Evolutionary conservation across 768 basidiomycete species (phyloP), one percentile per base, ranked within the genome.

Genomic region (Tulasnella sp.): DNA sequence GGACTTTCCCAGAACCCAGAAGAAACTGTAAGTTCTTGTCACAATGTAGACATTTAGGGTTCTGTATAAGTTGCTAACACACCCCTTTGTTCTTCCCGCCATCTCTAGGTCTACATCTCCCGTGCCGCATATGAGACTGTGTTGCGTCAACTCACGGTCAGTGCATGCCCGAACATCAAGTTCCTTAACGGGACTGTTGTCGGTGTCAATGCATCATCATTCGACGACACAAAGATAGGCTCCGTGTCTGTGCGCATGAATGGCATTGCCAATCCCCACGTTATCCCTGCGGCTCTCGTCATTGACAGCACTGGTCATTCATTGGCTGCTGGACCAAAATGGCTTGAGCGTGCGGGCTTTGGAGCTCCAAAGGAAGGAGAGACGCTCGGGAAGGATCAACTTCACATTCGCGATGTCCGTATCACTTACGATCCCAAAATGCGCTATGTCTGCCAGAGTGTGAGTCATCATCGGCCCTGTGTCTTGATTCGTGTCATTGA

Each of bases 341-440:
- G 42, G 20, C 6, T 47, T 15, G 43, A 45, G 43, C 43, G 43
- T 27, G 43, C 43, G 13, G 43, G 43, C 5, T 45, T 24, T 29
- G 43, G 43, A 19, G 32, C 16, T 20, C 46, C 46, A 3, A 24
- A 61, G 63, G 61, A 33, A 60, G 62, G 45, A 62, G 62, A 4
- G 63, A 61, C 9, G 53, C 52, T 13, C 58, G 58, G 32, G 57
- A 51, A 2, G 62, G 61, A n/a, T 31, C 51, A 2, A 56, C 57
- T 37, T 56, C 54, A 55, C 45, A 62, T 3, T 28, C 51, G 35
- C 39, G 46, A 20, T n/a, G 32, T 24, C 34, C n/a, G 15, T 40
- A 40, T 15, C 15, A 19, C 53, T 9, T 59, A 59, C 32, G 48
- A 58, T 28, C 53, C 58, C 15, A 56, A 60, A 16, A 53, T 61